Base-by-base conservation (phyloP, 2,329 filamentous ascomycete species). In the Apiospora koreana region DNA sequence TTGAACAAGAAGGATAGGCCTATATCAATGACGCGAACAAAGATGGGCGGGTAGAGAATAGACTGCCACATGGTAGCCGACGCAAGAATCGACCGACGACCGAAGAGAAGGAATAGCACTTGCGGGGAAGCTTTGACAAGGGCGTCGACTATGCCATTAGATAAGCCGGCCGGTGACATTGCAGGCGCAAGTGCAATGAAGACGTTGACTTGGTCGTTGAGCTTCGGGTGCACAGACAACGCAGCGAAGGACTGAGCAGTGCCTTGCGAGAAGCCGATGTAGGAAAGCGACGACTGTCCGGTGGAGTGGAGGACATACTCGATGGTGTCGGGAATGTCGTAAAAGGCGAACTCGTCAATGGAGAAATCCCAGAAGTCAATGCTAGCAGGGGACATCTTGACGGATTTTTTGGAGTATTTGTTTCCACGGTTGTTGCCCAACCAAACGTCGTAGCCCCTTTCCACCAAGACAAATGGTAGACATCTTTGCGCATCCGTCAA, bases 41-140 rank as follows among this genome's bases (percentile, higher is more conserved):
- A 99, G 67, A 99, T 93, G 1, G 94, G 96, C 8, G 95, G 96
- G 78, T 98, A 98, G 3, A 99, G 86, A 64, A 99, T 91, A 1
- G 94, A 94, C 81, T 98, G 94, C 96, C 96, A 99, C 92, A 98
- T 97, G 10, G 94, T 97, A 1, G 95, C 93, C 2, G 94, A 97
- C 76, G 93, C 94, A 12, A 99, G 88, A 71, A 99, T 97, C 18
- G 94, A 95, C 66, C 94, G 91, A 31, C 95, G 89, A 18, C 96
- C 96, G 78, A 99, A 99, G 25, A 97, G 91, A 28, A 99, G 89
- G 80, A 94, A 99, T 12, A 99, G 84, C 2, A 98, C 92, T 74
- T 97, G 92, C 0, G 96, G 96, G 6, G 95, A 98, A 0, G 96
- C 93, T 80, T 97, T 98, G 80, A 97, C 91, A 23, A 99, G 89